Percentiles rank a stretch among this genome's conserved stretches.
Evolutionary conservation across 495 filamentous ascomycete genomes (phyloP).

Genomic region (Alectoria sarmentosa): DNA sequence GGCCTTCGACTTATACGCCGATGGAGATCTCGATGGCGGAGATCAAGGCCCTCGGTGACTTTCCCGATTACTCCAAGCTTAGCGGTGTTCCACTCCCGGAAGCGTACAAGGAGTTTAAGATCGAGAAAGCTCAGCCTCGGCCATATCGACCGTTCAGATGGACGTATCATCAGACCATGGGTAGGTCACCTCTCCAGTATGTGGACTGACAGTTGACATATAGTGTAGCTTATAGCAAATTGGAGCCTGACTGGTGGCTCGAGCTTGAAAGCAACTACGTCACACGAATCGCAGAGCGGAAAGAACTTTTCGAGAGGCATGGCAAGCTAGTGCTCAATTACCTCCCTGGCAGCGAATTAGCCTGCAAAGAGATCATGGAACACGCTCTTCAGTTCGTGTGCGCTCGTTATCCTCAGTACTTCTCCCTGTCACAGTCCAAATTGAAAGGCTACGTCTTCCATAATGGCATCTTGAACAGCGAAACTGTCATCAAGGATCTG

Average conservation of each 20-base stretch:
- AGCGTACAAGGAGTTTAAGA: conserved; percentile 58
- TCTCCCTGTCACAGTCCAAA: conserved; percentile 44
- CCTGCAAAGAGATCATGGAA: conserved; percentile 87
- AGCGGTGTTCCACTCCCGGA: conserved; percentile 71
- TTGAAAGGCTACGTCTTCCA: conserved; percentile 53
- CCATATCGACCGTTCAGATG: conserved; percentile 80
- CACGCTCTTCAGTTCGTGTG: conserved; percentile 75
- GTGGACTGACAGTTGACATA: conserved; percentile 19
- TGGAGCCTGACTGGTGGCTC: conserved; percentile 87
- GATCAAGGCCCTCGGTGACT: conserved; percentile 66
- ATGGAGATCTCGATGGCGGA: conserved; percentile 62
- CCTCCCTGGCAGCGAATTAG: conserved; percentile 73
- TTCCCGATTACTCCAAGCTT: conserved; percentile 73
- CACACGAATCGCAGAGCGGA: conserved; percentile 62
- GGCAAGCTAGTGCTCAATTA: conserved; percentile 57
- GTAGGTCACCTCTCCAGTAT: conserved; percentile 43
- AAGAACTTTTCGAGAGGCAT: conserved; percentile 57
- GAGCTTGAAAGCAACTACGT: conserved; percentile 77
- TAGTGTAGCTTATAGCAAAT: conserved; percentile 60
- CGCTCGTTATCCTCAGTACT: conserved; percentile 73
- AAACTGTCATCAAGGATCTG: conserved; percentile 53
- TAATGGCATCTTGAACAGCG: conserved; percentile 63
- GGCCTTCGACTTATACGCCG: conserved; percentile 42
- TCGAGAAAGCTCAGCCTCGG: conserved; percentile 56
- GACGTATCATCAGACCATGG: conserved; percentile 92